These are phyloP conservation scores for Millerago galiae DNA, from an alignment of 805 yeast species.

Conservation along the genomic window DNA sequence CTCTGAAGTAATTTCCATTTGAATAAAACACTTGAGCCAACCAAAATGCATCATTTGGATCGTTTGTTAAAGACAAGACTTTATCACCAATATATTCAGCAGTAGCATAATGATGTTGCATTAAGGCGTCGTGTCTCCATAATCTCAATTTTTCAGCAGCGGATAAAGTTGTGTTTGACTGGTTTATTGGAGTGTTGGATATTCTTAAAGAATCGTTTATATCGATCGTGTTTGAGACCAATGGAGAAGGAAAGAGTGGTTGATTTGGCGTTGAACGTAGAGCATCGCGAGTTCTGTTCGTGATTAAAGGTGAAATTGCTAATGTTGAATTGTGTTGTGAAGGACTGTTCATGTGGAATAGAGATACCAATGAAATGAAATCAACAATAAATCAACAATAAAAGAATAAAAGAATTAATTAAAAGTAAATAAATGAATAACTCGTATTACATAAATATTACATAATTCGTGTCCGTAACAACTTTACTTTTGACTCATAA, in stretches of 20 bases:
- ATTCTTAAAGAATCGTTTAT: neutral
- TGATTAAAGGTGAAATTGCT: constrained; percentile 62
- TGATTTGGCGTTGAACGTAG: constrained; percentile 46
- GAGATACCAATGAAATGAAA: no score
- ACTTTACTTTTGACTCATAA: neutral
- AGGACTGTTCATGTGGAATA: constrained; percentile 24
- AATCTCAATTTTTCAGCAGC: constrained; percentile 80
- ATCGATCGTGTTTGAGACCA: constrained; percentile 10
- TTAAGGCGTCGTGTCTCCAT: constrained; percentile 91
- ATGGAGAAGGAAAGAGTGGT: constrained; percentile 26
- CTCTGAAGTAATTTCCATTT: constrained; percentile 72
- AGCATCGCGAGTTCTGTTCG: constrained; percentile 27
- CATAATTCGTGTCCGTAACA: no score
- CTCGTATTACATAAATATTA: no score
- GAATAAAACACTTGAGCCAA: constrained; percentile 82
- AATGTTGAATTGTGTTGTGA: constrained; percentile 69
- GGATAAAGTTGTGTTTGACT: constrained; percentile 27
- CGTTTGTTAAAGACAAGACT: constrained; percentile 73
- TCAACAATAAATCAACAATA: no score
- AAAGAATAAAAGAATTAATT: no score
- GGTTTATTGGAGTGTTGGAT: neutral
- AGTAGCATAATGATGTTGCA: constrained; percentile 86
- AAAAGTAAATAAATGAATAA: no score
- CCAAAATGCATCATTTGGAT: constrained; percentile 95
- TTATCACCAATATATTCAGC: constrained; percentile 93